Conservation (phyloP, 345 rosid genomes). For the Euclidium syriacum region DNA sequence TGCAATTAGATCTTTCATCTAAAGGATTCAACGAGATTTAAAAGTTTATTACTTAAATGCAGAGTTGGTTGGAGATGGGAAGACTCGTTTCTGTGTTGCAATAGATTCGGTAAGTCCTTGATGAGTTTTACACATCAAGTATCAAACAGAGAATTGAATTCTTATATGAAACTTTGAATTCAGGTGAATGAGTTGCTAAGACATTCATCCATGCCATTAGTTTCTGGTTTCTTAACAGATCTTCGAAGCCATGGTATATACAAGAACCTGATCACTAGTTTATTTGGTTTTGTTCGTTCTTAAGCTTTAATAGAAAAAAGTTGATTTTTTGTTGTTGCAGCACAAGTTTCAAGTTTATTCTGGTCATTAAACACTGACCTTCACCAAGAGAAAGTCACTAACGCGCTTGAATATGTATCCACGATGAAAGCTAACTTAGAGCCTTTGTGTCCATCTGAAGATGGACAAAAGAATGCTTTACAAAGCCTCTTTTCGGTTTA, state of each 20-base stretch:
- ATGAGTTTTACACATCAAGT: not conserved
- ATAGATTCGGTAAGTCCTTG: constrained; percentile 63
- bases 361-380: constrained; percentile 82
- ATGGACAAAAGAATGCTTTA: constrained; percentile 41
- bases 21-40: constrained; percentile 4
- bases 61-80: constrained; percentile 63
- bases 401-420: constrained; percentile 70
- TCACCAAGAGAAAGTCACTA: constrained; percentile 51
- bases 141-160: not conserved
- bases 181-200: constrained; percentile 76
- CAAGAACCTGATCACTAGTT: not conserved
- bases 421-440: constrained; percentile 64
- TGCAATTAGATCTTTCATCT: not conserved
- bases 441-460: constrained; percentile 38
- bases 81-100: constrained; percentile 62
- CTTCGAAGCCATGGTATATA: constrained; percentile 72
- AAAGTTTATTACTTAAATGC: constrained; percentile 19
- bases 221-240: constrained; percentile 59
- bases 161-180: constrained; percentile 7
- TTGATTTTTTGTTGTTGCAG: constrained; percentile 37
- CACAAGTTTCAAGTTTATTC: constrained; percentile 53
- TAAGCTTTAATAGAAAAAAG: not conserved
- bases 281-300: not conserved
- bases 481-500: constrained; percentile 43
- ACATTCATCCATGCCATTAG: constrained; percentile 51